Evolutionary conservation across 305 asterid genomes (phyloP).

Genomic region (Ilex paraguariensis): DNA sequence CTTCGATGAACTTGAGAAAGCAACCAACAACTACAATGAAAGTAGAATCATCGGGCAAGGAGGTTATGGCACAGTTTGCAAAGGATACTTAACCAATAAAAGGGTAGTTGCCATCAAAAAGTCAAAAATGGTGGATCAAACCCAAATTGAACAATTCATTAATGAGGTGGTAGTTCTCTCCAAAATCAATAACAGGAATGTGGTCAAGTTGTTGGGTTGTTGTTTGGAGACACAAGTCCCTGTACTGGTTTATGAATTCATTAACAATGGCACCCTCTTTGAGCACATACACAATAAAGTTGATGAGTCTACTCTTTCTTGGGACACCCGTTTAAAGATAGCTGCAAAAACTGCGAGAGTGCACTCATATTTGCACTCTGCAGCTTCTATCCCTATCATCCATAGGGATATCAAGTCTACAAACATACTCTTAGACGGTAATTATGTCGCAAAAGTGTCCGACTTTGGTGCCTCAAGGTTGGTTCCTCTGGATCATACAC

Average conservation of each 20-base stretch:
- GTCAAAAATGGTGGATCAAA: too few relatives aligned
- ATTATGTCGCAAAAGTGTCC: too few relatives aligned
- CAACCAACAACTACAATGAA: not conserved
- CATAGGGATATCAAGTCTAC: too few relatives aligned
- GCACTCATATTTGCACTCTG: too few relatives aligned
- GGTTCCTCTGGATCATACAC: too few relatives aligned
- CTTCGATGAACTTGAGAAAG: too few relatives aligned
- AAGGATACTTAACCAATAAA: not conserved
- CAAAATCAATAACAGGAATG: too few relatives aligned
- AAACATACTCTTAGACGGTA: too few relatives aligned
- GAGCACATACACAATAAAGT: not conserved
- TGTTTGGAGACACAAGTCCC: not conserved
- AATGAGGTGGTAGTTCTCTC: not conserved
- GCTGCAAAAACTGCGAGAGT: too few relatives aligned
- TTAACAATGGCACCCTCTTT: not conserved
- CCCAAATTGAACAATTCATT: not conserved
- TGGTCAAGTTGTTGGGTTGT: too few relatives aligned
- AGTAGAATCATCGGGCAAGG: not conserved
- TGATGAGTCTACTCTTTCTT: not conserved
- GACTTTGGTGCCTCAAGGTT: too few relatives aligned
- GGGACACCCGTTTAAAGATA: not conserved
- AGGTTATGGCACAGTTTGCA: not conserved
- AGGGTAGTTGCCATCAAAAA: not conserved
- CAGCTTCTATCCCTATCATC: too few relatives aligned
- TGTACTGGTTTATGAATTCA: not conserved